Evolutionary conservation across 1,284 basidiomycete species (phyloP), one percentile per base, ranked within the genome.

Genomic region (Ceratobasidium sp.): DNA sequence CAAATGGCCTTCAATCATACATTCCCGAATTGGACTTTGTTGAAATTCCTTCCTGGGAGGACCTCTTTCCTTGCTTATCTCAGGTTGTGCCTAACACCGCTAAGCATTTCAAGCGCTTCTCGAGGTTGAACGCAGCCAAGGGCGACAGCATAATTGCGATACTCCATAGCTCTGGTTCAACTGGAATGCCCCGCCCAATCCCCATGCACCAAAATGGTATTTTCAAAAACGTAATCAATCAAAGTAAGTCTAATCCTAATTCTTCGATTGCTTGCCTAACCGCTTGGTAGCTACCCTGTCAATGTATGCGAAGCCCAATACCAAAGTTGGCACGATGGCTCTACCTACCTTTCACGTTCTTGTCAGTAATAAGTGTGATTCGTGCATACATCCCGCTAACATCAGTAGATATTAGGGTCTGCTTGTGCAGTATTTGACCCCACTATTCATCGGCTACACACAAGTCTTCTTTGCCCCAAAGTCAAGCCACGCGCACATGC

Each of bases 381-480:
- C 23, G 11, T 52, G 13, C 21, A 23, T 52, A 21, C 21, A 26
- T 49, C 7, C 11, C 16, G 16, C 21, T 49, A 18, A 18, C 4
- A 18, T 14, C 18, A 14, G 46, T 49, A 6, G 6, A n/a, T 14
- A 8, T 57, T 52, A 66, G 63, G 63, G 63, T 3, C 7, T 52
- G 18, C 32, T 47, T 13, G 9, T 52, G 1, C 46, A 66, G 52
- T 35, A 18, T 23, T 18, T 66, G 28, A 14, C n/a, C 1, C 46
- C 63, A 5, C 21, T 66, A 8, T 66, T 52, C 23, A 30, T 35
- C n/a, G 63, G 63, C 2, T 66, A 35, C 23, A 66, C 49, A 13
- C 63, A 66, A 54, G 63, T 66, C 21, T 23, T 75, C 16, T 76
- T 75, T 61, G 54, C 70, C 13, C 75, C 75, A 23, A 30, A 46